Conservation (phyloP, 192 early-diverging fungal species). For the Podila minutissima region DNA sequence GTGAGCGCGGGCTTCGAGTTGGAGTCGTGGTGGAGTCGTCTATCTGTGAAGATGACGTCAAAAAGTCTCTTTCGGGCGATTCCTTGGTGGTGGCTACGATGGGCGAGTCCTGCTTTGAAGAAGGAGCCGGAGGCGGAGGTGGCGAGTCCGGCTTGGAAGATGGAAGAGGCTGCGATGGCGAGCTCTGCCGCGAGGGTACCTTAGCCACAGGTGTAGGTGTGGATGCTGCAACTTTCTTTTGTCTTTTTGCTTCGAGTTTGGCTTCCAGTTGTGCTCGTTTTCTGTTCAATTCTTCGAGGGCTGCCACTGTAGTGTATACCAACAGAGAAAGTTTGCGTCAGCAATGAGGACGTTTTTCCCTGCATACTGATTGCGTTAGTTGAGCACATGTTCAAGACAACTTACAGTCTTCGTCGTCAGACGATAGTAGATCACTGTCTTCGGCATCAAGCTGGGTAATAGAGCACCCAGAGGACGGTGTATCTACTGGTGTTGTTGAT, state of each 20-base stretch:
- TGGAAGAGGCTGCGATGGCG: background rate
- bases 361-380: too few relatives aligned
- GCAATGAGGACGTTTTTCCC: background rate
- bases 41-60: background rate
- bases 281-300: slow-evolving; percentile 19
- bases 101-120: too few relatives aligned
- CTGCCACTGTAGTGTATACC: slow-evolving; percentile 20
- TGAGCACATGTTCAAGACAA: background rate
- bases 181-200: background rate
- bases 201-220: background rate
- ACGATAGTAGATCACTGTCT: background rate
- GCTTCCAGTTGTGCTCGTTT: slow-evolving; percentile 32
- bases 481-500: background rate
- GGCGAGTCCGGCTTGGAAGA: background rate
- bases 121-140: background rate
- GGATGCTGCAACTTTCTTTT: slow-evolving; percentile 5
- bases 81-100: too few relatives aligned
- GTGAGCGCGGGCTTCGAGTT: slow-evolving; percentile 15
- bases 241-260: slow-evolving; percentile 11
- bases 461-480: background rate
- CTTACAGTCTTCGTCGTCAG: slow-evolving; percentile 12
- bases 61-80: background rate
- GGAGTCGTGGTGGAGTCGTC: slow-evolving; percentile 4
- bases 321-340: background rate
- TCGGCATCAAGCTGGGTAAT: background rate